Base-by-base conservation (phyloP, 208 protist species). In the Wallacemonas rigidus region DNA sequence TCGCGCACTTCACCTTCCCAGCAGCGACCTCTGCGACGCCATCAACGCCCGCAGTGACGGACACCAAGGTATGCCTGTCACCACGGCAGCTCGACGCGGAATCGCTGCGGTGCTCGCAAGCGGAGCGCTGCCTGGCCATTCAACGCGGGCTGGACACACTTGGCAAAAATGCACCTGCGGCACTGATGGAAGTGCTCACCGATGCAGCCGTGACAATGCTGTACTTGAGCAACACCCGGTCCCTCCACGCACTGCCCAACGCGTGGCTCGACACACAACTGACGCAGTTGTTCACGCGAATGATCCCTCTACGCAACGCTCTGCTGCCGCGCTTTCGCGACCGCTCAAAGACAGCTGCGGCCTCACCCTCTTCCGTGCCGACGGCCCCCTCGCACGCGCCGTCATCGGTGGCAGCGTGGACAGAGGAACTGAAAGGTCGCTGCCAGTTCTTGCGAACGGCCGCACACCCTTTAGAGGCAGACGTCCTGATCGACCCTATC, bases 61-160 rank as follows among this genome's bases (percentile, higher is more conserved):
- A 50, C 45, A 12, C 45, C 45, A 12, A 6, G 45, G 45, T 50
- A 14, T 1, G 8, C 8, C 45, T 12, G 45, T 14, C 53, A 36
- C 9, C 15, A 7, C 53, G 53, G 5, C 60, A 51, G 41, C 40
- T n/a, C 5, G 43, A 17, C 4, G 43, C 17, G 38, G 41, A 51
- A 17, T 12, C 41, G 7, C 60, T 65, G n/a, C 43, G 6, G 4
- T 15, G 12, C 7, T 50, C 71, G 36, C 71, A 81, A 45, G 67
- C 55, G 43, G 72, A 76, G 35, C 53, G 67, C 53, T 85, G 80
- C 75, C 47, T 68, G 2, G 67, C 71, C 7, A 68, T 76, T 50
- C 80, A 81, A 70, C 50, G 56, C 1, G 63, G 36, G 38, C 56
- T 72, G 44, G 80, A 85, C 60, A 69, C 54, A 8, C 71, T 85